Evolutionary conservation across 345 rosid genomes (phyloP).

Genomic region (Murraya koenigii): DNA sequence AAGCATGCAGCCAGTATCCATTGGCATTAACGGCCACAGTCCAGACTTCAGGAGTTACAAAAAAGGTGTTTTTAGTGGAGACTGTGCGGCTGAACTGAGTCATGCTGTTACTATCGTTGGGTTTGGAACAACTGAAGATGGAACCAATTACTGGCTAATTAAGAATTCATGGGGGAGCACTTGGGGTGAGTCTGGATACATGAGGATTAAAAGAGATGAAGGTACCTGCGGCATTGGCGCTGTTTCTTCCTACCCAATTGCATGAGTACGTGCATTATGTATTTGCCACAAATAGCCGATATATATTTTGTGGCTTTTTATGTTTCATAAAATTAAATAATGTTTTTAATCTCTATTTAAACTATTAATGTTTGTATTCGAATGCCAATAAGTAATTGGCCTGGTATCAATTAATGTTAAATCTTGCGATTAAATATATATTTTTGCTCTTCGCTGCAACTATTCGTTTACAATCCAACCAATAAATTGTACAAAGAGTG

Average conservation of each 20-base stretch:
- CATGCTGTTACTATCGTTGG: slow-evolving; percentile 51
- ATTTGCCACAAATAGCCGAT: too few relatives aligned
- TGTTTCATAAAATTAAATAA: too few relatives aligned
- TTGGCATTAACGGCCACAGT: slow-evolving; percentile 17
- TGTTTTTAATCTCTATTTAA: too few relatives aligned
- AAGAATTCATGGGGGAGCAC: slow-evolving; percentile 50
- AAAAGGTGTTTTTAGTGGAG: slow-evolving; percentile 36
- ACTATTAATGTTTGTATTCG: too few relatives aligned
- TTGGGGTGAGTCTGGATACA: slow-evolving; percentile 56
- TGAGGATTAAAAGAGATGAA: slow-evolving; percentile 40
- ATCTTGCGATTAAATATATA: too few relatives aligned
- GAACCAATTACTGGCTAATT: slow-evolving; percentile 44
- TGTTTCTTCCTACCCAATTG: neutral
- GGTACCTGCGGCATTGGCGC: neutral
- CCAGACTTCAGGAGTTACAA: slow-evolving; percentile 16
- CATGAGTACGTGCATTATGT: neutral
- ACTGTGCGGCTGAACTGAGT: slow-evolving; percentile 24
- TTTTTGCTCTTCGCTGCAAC: too few relatives aligned
- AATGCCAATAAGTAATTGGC: too few relatives aligned
- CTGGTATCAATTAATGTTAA: too few relatives aligned
- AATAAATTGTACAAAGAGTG: too few relatives aligned
- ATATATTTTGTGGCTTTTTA: too few relatives aligned
- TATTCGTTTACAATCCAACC: too few relatives aligned
- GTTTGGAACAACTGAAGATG: slow-evolving; percentile 36
- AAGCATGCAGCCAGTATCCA: slow-evolving; percentile 53